These are phyloP conservation scores for Cutaneotrichosporon sp. DNA, from an alignment of 1,284 basidiomycete genomes.

Conservation along the genomic window DNA sequence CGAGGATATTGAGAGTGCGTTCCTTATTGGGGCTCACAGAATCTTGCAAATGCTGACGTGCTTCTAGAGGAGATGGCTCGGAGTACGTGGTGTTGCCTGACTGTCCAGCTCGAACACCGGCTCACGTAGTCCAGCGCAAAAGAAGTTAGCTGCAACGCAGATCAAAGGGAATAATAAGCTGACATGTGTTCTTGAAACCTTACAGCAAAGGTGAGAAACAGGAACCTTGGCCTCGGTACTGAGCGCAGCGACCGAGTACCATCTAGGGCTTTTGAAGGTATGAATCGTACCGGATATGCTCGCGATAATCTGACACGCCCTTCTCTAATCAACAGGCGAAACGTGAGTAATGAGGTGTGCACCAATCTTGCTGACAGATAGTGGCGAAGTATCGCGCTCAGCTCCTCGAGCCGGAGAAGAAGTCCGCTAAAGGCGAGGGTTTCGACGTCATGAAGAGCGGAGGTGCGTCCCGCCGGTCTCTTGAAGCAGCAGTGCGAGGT, in stretches of 20 bases:
- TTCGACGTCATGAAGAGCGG: slow-evolving; percentile 94
- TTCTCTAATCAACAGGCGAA: no score
- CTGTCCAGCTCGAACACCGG: background rate
- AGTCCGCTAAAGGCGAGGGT: slow-evolving; percentile 73
- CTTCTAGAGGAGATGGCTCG: slow-evolving; percentile 87
- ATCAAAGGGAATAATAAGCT: background rate
- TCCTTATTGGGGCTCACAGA: background rate
- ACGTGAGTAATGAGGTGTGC: slow-evolving; percentile 19
- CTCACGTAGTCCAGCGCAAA: slow-evolving; percentile 62
- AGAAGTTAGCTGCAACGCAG: slow-evolving; percentile 66
- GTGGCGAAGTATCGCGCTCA: slow-evolving; percentile 86
- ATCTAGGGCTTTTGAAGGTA: slow-evolving; percentile 54
- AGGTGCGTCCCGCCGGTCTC: slow-evolving; percentile 34
- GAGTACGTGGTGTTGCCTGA: slow-evolving; percentile 56
- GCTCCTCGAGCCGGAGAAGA: slow-evolving; percentile 74
- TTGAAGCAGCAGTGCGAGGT: background rate
- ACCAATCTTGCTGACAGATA: slow-evolving; percentile 12
- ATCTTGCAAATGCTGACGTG: background rate
- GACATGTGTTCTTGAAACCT: background rate
- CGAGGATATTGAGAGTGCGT: slow-evolving; percentile 84
- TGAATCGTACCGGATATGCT: no score
- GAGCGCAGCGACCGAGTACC: slow-evolving; percentile 73
- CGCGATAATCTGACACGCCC: no score
- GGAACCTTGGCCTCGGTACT: background rate
- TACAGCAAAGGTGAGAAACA: slow-evolving; percentile 22